Evolutionary conservation across 306 rosid species (phyloP).

Genomic region (Prunus salicina): DNA sequence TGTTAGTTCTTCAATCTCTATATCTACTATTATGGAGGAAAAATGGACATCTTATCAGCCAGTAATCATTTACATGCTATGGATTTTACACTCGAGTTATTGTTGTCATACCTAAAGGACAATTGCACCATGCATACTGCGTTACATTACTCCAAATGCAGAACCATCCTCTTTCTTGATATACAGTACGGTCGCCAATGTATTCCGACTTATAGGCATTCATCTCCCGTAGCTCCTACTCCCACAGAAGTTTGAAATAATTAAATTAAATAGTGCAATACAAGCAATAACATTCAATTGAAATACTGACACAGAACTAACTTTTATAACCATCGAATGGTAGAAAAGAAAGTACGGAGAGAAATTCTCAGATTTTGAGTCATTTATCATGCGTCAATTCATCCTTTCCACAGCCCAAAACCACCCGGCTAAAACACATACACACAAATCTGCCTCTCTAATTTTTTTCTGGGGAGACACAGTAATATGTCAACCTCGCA

Average conservation of each 20-base stretch:
- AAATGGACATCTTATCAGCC: neutral
- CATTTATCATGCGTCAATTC: neutral
- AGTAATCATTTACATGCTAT: neutral
- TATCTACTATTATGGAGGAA: neutral
- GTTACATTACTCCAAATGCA: neutral
- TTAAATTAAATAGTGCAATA: neutral
- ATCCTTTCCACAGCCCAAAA: neutral
- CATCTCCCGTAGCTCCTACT: constrained; percentile 38
- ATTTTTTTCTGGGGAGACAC: neutral
- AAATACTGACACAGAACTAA: neutral
- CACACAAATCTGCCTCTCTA: neutral
- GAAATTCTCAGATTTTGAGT: constrained; percentile 1
- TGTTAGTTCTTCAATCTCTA: neutral
- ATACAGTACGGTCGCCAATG: constrained; percentile 14
- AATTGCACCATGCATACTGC: neutral
- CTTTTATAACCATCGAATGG: neutral
- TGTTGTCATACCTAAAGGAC: neutral
- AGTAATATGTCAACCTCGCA: neutral
- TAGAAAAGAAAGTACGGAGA: neutral
- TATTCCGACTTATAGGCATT: constrained; percentile 16
- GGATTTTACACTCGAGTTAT: neutral
- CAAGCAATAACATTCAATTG: neutral
- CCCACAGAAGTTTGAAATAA: neutral
- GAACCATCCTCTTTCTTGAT: neutral
- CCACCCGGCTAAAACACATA: neutral